Percentiles rank a stretch among this genome's conserved stretches.
Conservation (phyloP, 129 eudicot species). For the Silybum marianum region DNA sequence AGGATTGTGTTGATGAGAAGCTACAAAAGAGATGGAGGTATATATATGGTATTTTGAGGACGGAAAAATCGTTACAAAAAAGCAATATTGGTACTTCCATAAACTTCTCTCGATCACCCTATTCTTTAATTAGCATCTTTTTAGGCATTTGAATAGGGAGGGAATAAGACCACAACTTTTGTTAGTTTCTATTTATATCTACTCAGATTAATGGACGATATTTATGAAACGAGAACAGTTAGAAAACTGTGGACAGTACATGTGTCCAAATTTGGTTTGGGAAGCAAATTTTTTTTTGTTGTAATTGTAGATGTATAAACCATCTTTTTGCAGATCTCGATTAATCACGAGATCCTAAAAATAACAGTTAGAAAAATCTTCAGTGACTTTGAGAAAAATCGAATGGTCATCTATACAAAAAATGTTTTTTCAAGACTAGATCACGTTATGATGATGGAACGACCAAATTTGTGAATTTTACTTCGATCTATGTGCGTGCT, state of each 20-base stretch:
- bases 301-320: background rate
- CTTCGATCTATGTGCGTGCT: too few relatives aligned
- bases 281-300: background rate
- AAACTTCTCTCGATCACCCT: constrained; percentile 25
- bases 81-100: constrained; percentile 10
- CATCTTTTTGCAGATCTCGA: too few relatives aligned
- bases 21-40: background rate
- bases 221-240: background rate
- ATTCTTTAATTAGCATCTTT: constrained; percentile 5
- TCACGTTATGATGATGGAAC: too few relatives aligned
- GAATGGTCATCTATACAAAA: too few relatives aligned
- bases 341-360: too few relatives aligned
- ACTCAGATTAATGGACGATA: background rate
- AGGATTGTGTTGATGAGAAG: constrained; percentile 25
- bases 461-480: too few relatives aligned
- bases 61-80: background rate
- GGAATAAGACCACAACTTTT: background rate
- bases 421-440: too few relatives aligned
- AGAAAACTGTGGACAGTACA: background rate
- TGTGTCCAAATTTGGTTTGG: background rate
- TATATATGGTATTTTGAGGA: constrained; percentile 32
- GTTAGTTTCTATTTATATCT: background rate
- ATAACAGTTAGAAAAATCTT: too few relatives aligned
- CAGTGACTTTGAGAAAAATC: too few relatives aligned
- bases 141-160: constrained; percentile 30